Conservation (phyloP, 192 early-diverging fungal genomes). For the Spizellomyces sp. region DNA sequence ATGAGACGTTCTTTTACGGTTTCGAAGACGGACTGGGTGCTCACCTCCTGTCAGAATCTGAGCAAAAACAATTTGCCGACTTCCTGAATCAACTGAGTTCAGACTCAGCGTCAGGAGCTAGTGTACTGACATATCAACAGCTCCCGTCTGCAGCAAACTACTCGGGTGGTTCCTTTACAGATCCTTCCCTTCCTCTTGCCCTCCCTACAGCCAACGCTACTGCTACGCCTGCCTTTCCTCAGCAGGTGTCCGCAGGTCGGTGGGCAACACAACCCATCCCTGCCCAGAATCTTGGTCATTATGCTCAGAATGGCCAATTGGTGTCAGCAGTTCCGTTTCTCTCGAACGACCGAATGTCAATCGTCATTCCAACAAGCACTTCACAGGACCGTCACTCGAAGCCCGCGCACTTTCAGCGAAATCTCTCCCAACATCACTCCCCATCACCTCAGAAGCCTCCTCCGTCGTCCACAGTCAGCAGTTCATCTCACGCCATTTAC, state of each 20-base stretch:
- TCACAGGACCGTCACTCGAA: background rate
- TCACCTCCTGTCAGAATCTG: conserved; percentile 23
- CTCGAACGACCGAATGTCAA: conserved; percentile 17
- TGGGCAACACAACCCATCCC: background rate
- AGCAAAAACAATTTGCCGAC: conserved; percentile 26
- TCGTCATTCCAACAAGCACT: conserved; percentile 21
- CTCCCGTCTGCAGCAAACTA: no score
- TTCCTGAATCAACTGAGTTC: conserved; percentile 15
- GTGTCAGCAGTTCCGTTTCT: conserved; percentile 12
- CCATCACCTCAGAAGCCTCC: no score
- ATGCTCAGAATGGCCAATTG: background rate
- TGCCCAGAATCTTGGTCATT: background rate
- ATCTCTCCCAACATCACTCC: no score
- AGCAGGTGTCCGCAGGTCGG: no score
- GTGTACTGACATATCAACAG: no score
- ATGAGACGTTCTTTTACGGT: background rate
- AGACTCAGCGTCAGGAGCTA: background rate
- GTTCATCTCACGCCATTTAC: no score
- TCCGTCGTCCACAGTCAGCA: no score
- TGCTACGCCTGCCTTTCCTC: no score
- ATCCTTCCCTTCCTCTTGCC: no score
- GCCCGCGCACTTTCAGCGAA: background rate
- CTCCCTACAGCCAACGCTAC: no score
- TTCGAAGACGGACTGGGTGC: background rate
- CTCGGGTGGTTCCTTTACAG: no score